phyloP scores from a whole-genome alignment of 192 early-diverging fungal genomes.

The Allomyces arbusculus region DNA sequence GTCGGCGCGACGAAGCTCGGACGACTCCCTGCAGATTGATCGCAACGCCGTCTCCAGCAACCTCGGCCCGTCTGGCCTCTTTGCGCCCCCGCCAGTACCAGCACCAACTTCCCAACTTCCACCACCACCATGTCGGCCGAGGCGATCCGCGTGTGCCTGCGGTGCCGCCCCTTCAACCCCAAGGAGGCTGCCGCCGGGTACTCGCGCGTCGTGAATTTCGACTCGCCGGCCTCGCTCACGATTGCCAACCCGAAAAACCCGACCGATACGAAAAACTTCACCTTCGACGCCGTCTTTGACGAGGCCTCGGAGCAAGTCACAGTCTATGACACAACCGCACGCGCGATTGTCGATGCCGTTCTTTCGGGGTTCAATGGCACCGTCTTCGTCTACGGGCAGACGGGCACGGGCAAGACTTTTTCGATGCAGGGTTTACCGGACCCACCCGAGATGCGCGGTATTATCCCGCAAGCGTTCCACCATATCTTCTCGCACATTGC shows the following conservation, averaged over 20 bases:
- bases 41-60: too few species aligned
- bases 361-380: constrained; percentile 42
- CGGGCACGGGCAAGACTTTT: constrained; percentile 38
- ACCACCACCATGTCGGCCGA: constrained; percentile 1
- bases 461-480: constrained; percentile 39
- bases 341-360: constrained; percentile 32
- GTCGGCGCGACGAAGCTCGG: too few species aligned
- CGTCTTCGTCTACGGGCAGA: constrained; percentile 38
- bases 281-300: constrained; percentile 38
- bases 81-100: too few species aligned
- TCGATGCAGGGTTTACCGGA: constrained; percentile 48
- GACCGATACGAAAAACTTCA: constrained; percentile 30
- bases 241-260: constrained; percentile 23
- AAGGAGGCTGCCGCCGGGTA: constrained; percentile 26
- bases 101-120: too few species aligned
- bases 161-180: constrained; percentile 38
- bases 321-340: constrained; percentile 36
- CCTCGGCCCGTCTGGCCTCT: too few species aligned
- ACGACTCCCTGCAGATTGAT: too few species aligned
- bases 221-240: constrained; percentile 11
- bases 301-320: constrained; percentile 25
- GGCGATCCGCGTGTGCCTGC: constrained; percentile 9
- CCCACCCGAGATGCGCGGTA: constrained; percentile 41
- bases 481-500: constrained; percentile 41
- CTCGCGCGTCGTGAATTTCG: constrained; percentile 20